Evolutionary conservation across 352 stramenopile genomes (phyloP), one percentile per base, ranked within the genome.

Genomic region (Phytophthora pistaciae): DNA sequence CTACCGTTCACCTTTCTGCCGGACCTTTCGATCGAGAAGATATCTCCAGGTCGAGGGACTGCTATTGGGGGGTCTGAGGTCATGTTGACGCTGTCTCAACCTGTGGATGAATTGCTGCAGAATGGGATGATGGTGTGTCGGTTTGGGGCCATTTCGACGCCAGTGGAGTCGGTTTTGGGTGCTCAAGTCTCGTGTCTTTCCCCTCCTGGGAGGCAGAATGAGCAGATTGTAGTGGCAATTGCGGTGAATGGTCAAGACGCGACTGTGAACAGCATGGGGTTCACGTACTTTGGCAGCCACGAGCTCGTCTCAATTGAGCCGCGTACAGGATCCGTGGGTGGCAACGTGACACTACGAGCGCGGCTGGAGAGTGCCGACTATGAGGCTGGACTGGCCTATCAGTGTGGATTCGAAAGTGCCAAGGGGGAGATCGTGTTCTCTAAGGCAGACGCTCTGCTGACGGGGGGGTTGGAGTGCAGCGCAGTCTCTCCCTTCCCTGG

Each of bases 241-340:
- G 55, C 44, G 23, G 33, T 77, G 40, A 70, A 83, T 69, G 74
- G 61, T 8, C 46, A 68, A 25, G 76, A 87, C 16, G 57, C 79
- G 1, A 53, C 67, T 27, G 2, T 16, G 50, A 75, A 36, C 38
- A n/a, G 31, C 0, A 11, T 48, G 0, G 25, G 14, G 4, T 86
- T 91, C 29, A 57, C 66, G 1, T 80, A 84, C 50, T 68, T 79
- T 27, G 50, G 56, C 1, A 29, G 5, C 23, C 69, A 60, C 33
- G 66, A 77, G 33, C 56, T 89, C 1, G 1, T 70, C 29, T 65
- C 56, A 7, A 60, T 91, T n/a, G 27, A 70, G n/a, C 79, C 79
- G 10, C 52, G 56, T 1, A 33, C 73, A 8, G 68, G 44, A 5
- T 69, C 75, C 16, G n/a, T 63, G 0, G 20, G 18, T 56, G 74